Evolutionary conservation across 495 filamentous ascomycete species (phyloP).

Genomic region (Neurospora sp.): DNA sequence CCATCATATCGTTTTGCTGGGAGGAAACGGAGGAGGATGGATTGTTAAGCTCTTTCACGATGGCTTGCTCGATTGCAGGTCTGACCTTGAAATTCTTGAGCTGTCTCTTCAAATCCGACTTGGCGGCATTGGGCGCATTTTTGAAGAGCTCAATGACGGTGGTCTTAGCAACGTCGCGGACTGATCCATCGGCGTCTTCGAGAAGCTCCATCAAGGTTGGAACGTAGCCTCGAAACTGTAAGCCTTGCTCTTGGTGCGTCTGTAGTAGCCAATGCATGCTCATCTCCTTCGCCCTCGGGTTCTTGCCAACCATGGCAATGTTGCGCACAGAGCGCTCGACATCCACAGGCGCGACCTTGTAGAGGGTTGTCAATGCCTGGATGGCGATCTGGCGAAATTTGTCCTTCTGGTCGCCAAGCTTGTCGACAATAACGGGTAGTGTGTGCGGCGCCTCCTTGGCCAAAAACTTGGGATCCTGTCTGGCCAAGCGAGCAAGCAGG

Average conservation of each 20-base stretch:
- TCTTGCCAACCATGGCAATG: constrained; percentile 64
- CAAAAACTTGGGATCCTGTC: constrained; percentile 66
- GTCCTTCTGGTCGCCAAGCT: constrained; percentile 81
- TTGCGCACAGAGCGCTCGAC: constrained; percentile 75
- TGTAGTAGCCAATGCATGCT: constrained; percentile 75
- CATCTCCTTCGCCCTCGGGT: constrained; percentile 69
- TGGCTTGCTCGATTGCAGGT: constrained; percentile 69
- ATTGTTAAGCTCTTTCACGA: constrained; percentile 61
- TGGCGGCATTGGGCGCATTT: constrained; percentile 69
- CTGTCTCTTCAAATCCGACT: constrained; percentile 78
- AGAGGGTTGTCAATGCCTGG: constrained; percentile 65
- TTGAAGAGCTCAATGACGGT: constrained; percentile 82
- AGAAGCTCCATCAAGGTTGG: constrained; percentile 71
- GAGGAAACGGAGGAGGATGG: constrained; percentile 39
- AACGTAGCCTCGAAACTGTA: constrained; percentile 75
- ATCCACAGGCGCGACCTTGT: constrained; percentile 53
- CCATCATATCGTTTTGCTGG: constrained; percentile 16
- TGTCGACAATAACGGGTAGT: constrained; percentile 67
- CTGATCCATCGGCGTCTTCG: constrained; percentile 78
- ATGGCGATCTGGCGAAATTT: constrained; percentile 61
- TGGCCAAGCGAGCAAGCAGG: constrained; percentile 67
- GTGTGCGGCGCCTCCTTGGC: constrained; percentile 53
- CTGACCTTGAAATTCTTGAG: constrained; percentile 68
- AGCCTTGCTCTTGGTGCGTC: constrained; percentile 66
- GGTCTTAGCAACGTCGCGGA: constrained; percentile 72